phyloP scores from a whole-genome alignment of 2,329 filamentous ascomycete genomes.

The Sporothrix schenckii region DNA sequence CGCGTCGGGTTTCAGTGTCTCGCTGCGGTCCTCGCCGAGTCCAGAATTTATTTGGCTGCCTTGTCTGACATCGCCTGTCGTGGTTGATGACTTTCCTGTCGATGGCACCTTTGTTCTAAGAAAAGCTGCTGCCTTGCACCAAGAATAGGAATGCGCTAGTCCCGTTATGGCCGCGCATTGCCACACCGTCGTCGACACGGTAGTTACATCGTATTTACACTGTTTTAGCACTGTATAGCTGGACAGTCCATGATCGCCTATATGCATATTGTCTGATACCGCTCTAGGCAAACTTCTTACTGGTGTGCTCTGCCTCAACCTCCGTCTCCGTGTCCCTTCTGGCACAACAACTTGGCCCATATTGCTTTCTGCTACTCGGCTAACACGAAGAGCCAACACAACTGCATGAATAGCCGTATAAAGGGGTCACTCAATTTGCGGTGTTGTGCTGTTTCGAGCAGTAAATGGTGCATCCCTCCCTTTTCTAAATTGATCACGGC shows the following conservation, averaged over 20 bases:
- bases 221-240: neutral
- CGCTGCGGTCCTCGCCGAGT: neutral
- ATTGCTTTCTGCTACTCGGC: constrained; percentile 16
- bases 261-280: neutral
- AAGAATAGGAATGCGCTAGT: constrained; percentile 15
- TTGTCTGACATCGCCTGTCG: neutral
- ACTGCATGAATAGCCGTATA: constrained; percentile 10
- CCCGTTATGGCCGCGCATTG: constrained; percentile 10
- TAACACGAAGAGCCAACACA: neutral
- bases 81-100: neutral
- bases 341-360: neutral
- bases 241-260: no score
- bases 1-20: neutral
- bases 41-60: constrained; percentile 25
- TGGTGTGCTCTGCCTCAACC: neutral
- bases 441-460: neutral
- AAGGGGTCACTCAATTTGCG: neutral
- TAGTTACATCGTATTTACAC: neutral
- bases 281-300: neutral
- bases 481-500: constrained; percentile 2
- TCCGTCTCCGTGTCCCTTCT: constrained; percentile 23
- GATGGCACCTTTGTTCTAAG: constrained; percentile 13
- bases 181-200: constrained; percentile 8
- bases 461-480: neutral
- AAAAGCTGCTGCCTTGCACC: constrained; percentile 27